Percentiles rank a stretch among this genome's conserved stretches.
Evolutionary conservation across 208 protist genomes (phyloP).

Genomic region (Angomonas desouzai): DNA sequence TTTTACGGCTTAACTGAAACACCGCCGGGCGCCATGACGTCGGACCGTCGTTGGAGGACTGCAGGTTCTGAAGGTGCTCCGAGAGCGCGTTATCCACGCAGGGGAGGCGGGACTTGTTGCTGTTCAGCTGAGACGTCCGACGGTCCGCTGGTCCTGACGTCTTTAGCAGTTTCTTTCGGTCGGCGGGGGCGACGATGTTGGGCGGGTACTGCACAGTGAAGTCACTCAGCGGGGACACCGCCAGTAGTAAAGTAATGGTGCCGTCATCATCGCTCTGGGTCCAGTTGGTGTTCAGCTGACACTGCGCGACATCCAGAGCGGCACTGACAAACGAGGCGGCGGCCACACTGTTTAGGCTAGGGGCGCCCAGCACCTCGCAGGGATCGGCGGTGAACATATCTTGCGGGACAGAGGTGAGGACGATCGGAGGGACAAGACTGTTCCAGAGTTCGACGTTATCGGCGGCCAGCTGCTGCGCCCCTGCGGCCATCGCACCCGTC

Average conservation of each 20-base stretch:
- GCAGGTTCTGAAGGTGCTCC: constrained; percentile 19
- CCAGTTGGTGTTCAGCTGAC: not conserved
- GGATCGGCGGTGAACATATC: constrained; percentile 36
- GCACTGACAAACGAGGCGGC: constrained; percentile 25
- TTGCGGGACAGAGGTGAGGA: constrained; percentile 39
- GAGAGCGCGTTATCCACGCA: constrained; percentile 23
- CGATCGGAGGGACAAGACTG: constrained; percentile 63
- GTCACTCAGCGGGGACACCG: constrained; percentile 60
- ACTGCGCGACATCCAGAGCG: not conserved
- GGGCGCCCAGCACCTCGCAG: constrained; percentile 46
- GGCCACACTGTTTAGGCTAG: constrained; percentile 66
- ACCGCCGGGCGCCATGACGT: not conserved
- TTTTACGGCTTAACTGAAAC: not conserved
- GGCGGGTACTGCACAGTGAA: constrained; percentile 16
- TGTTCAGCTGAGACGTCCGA: not conserved
- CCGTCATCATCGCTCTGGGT: constrained; percentile 8
- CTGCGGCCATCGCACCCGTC: constrained; percentile 10
- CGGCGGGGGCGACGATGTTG: constrained; percentile 20
- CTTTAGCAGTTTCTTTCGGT: constrained; percentile 26
- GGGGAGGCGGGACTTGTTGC: not conserved
- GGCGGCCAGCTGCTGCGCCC: constrained; percentile 20
- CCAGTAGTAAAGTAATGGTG: constrained; percentile 36
- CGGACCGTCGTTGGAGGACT: constrained; percentile 44
- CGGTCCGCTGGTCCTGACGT: not conserved
- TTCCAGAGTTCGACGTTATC: constrained; percentile 44